Conservation (phyloP, 129 eudicot species). For the Flaveria robusta region DNA sequence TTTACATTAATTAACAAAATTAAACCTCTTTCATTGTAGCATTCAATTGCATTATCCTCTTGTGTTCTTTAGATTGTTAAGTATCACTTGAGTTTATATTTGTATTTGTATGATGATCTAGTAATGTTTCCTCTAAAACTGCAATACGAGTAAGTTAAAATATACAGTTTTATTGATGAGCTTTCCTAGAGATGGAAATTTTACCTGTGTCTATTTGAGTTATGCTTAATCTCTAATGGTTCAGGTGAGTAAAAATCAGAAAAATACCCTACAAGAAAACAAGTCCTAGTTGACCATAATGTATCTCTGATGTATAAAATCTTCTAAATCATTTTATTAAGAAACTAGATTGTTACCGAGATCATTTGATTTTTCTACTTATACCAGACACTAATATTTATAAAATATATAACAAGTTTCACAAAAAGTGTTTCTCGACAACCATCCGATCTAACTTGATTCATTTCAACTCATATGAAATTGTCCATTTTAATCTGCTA, state of each 20-base stretch:
- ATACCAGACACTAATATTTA: not conserved
- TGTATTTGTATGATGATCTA: conserved; percentile 7
- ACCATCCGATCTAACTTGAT: not conserved
- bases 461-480: not conserved
- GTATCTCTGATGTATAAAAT: not conserved
- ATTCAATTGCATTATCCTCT: conserved; percentile 5
- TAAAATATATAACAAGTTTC: not conserved
- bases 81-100: not conserved
- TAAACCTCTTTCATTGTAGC: conserved; percentile 17
- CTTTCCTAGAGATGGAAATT: not conserved
- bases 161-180: not conserved
- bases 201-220: not conserved
- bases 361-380: not conserved
- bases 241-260: not conserved
- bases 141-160: not conserved
- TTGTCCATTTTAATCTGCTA: not conserved
- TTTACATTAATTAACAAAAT: not conserved
- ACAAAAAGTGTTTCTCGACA: conserved; percentile 2
- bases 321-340: not conserved
- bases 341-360: not conserved
- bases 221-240: not conserved
- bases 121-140: not conserved
- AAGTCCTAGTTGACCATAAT: not conserved
- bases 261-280: not conserved
- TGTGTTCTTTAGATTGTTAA: conserved; percentile 8